phyloP scores from a whole-genome alignment of 129 eudicot species.

The Flaveria trinervia region DNA sequence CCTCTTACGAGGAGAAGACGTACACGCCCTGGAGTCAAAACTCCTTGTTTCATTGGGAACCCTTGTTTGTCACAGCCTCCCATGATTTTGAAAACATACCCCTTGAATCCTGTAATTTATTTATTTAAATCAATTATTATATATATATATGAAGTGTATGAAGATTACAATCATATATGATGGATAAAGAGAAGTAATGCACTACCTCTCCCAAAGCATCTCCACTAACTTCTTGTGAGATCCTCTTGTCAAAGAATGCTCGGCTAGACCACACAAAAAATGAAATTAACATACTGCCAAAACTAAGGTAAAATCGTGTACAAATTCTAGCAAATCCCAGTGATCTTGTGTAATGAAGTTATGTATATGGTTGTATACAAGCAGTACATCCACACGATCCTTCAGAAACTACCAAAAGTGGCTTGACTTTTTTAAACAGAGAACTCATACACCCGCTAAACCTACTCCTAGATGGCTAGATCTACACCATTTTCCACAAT shows the following conservation, averaged over 20 bases:
- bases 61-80: slow-evolving; percentile 93
- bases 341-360: not conserved
- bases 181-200: not conserved
- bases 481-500: too few species aligned
- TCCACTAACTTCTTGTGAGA: slow-evolving; percentile 85
- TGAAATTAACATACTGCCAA: not conserved
- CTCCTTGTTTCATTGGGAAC: slow-evolving; percentile 86
- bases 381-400: too few species aligned
- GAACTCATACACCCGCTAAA: too few species aligned
- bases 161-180: not conserved
- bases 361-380: not conserved
- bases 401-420: too few species aligned
- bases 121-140: not conserved
- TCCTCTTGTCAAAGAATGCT: slow-evolving; percentile 83
- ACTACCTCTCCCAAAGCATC: slow-evolving; percentile 77
- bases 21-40: slow-evolving; percentile 81
- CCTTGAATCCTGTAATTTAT: slow-evolving; percentile 53
- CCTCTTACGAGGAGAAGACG: slow-evolving; percentile 72
- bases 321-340: not conserved
- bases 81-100: slow-evolving; percentile 81
- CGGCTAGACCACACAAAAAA: slow-evolving; percentile 48
- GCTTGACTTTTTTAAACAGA: too few species aligned
- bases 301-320: not conserved
- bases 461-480: too few species aligned
- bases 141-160: too few species aligned